Evolutionary conservation across 1,139 yeast genomes (phyloP), one percentile per base, ranked within the genome.

Genomic region (Scheffersomyces illinoinensis): DNA sequence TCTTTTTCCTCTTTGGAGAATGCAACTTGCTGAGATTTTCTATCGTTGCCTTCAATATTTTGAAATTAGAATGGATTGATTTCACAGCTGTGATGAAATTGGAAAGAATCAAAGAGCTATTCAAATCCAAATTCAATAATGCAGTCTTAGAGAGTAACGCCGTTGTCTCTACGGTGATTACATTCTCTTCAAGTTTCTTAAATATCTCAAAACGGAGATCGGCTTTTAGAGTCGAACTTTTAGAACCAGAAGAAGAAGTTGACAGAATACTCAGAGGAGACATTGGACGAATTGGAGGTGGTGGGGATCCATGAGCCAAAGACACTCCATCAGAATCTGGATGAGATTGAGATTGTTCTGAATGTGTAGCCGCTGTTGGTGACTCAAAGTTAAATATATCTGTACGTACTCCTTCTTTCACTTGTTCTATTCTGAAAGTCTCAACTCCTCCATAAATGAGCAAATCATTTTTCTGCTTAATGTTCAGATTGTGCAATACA

Each of bases 201-300:
- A 78, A 77, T n/a, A 79, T 62, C 64, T 87, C 90, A 66, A 86
- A 84, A 24, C 87, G 68, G 0, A 86, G 58, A 63, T 86, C 90
- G 5, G 84, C 82, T 54, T 78, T 79, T 0, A 71, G 56, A 8
- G 54, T 47, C 43, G 51, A 48, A 18, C 26, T n/a, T 8, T 48
- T 48, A 17, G 51, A 48, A 17, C 51, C 51, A 48, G n/a, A 17
- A 14, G 51, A 48, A 20, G 51, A 48, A 12, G 26, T 24, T 3
- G 51, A 48, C 51, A 48, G 51, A 20, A 48, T 48, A n/a, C 51
- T 48, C 51, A 48, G 51, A 21, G 51, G 51, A 18, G 51, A 48
- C 51, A 48, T 48, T 12, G 51, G 51, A 21, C 14, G 58, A 12
- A 50, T 23, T 51, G 21, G 52, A 7, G 39, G 21, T 49, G n/a